Evolutionary conservation across 805 yeast species (phyloP), one percentile per base, ranked within the genome.

Genomic region (Jamesozyma spencerorum): DNA sequence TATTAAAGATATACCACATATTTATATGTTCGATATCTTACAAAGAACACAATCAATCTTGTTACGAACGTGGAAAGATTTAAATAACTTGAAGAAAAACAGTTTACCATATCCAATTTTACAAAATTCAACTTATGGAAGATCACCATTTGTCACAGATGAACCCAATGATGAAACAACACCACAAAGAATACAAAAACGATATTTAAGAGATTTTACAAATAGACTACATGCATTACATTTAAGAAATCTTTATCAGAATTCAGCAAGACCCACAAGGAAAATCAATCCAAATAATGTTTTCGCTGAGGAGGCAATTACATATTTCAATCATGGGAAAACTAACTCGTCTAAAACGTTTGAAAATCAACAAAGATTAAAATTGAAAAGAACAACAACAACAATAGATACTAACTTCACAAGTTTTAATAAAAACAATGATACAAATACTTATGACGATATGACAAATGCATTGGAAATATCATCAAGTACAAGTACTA

Each of bases 41-140:
- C 87, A 83, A 51, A 71, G 70, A 19, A 79, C 78, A 38, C 72
- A 92, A 43, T 95, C 97, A 0, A 71, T 85, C 7, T 79, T 87
- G 5, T 65, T 77, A 6, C 71, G 86, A 51, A 95, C 86, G 59
- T 90, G 95, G 94, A n/a, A n/a, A n/a, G 67, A 50, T 19, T 19
- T 49, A 22, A 40, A 46, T 12, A 58, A 19, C 10, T 24, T 26
- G 4, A 26, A 37, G 48, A 48, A 36, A 63, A 65, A 38, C 69
- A 68, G 39, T 48, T 63, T 45, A 55, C 64, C 54, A 18, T 54
- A 50, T 55, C 62, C 60, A 3, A 41, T 43, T 1, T 31, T 57
- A 34, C 47, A 47, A 34, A 46, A 48, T 41, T 57, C 57, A 5
- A 45, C 57, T 10, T 56, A 55, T 50, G 96, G 95, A 3, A 72